A percentile compares a stretch with the other conserved stretches of the same genome.
phyloP scores from a whole-genome alignment of 2,329 filamentous ascomycete species.

The Penicillium sp. region DNA sequence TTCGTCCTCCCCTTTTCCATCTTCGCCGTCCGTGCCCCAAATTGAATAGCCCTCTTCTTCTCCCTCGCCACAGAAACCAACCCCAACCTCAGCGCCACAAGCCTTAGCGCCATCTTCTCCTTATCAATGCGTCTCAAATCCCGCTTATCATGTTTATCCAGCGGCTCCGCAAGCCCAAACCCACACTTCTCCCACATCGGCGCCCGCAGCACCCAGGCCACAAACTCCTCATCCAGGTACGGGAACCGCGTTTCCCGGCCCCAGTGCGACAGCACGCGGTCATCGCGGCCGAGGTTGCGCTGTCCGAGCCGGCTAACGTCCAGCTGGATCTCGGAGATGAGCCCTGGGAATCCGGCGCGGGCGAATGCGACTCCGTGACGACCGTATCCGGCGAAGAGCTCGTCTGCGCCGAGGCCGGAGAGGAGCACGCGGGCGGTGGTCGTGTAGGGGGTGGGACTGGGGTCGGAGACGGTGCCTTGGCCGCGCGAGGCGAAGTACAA shows the following conservation, averaged over 20 bases:
- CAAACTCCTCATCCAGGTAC: conserved; percentile 82
- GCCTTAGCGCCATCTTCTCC: conserved; percentile 77
- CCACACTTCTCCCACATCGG: conserved; percentile 87
- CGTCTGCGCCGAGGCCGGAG: conserved; percentile 92
- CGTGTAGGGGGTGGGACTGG: conserved; percentile 50
- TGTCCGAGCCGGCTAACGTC: conserved; percentile 85
- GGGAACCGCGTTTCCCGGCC: conserved; percentile 87
- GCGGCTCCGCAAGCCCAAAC: conserved; percentile 59
- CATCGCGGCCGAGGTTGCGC: conserved; percentile 92
- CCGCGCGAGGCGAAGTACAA: conserved; percentile 94
- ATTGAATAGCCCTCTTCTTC: conserved; percentile 91
- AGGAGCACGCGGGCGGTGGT: conserved; percentile 80
- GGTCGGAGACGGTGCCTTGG: conserved; percentile 49
- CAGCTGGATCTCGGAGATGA: conserved; percentile 79
- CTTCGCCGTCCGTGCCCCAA: conserved; percentile 79
- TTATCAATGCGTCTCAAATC: conserved; percentile 51
- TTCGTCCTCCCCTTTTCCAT: conserved; percentile 69
- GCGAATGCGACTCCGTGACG: conserved; percentile 78
- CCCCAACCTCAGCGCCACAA: conserved; percentile 73
- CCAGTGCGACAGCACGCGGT: conserved; percentile 88
- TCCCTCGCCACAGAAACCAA: conserved; percentile 74
- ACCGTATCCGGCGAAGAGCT: conserved; percentile 91
- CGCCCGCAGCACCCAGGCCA: conserved; percentile 73
- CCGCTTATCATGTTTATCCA: conserved; percentile 18
- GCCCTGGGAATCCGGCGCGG: conserved; percentile 66